Evolutionary conservation across 768 basidiomycete species (phyloP).

Genomic region (Harrya chromipes): DNA sequence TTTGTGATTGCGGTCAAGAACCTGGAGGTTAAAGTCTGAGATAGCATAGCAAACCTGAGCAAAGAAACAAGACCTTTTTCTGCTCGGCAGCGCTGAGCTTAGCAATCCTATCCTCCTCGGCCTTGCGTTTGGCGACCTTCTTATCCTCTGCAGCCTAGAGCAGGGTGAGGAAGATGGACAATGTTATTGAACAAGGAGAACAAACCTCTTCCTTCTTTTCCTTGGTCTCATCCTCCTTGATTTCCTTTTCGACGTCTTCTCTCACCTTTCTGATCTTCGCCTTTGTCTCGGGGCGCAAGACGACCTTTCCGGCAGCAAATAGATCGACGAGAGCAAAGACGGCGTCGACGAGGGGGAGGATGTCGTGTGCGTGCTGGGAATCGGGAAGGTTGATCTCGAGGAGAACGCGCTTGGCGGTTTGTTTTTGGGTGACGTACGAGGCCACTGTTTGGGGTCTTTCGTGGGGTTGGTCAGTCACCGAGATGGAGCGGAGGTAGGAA

Average conservation of each 20-base stretch:
- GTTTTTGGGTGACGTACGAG: slow-evolving; percentile 37
- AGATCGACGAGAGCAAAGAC: slow-evolving; percentile 76
- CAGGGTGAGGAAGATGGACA: background rate
- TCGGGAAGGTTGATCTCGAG: slow-evolving; percentile 61
- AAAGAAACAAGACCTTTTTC: slow-evolving; percentile 56
- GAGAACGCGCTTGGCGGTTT: slow-evolving; percentile 69
- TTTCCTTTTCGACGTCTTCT: slow-evolving; percentile 64
- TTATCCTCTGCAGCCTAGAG: slow-evolving; percentile 59
- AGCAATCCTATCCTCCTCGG: slow-evolving; percentile 69
- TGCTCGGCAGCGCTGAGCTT: slow-evolving; percentile 78
- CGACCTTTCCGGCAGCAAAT: slow-evolving; percentile 44
- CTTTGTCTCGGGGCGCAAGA: slow-evolving; percentile 79
- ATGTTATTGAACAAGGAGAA: background rate
- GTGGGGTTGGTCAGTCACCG: slow-evolving; percentile 86
- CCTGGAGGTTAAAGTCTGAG: slow-evolving; percentile 32
- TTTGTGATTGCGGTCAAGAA: slow-evolving; percentile 76
- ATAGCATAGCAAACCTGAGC: background rate
- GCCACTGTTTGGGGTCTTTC: slow-evolving; percentile 57
- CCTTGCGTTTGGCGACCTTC: slow-evolving; percentile 67
- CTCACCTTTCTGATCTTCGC: slow-evolving; percentile 71
- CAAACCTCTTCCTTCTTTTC: slow-evolving; percentile 71
- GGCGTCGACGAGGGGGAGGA: slow-evolving; percentile 55
- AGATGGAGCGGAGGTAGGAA: slow-evolving; percentile 81
- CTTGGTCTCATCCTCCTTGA: slow-evolving; percentile 63
- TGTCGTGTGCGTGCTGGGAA: slow-evolving; percentile 44